Evolutionary conservation across 768 basidiomycete genomes (phyloP), one percentile per base, ranked within the genome.

Genomic region (Rubroboletus pulcherrimus): DNA sequence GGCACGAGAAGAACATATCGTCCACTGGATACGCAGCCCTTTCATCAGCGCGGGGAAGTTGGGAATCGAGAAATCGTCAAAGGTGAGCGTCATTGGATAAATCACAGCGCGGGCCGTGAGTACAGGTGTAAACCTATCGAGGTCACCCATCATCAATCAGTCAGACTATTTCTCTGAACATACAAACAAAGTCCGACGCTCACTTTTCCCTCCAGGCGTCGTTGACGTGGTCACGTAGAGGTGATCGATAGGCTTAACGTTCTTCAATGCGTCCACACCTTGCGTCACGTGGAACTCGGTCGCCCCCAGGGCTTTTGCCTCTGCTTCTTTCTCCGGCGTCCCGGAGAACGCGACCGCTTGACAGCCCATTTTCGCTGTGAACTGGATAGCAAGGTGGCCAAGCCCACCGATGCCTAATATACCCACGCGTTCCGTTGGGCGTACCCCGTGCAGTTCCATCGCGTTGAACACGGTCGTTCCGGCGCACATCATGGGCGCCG

Each of bases 401-500:
- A 73, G 62, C 9, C 69, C 67, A 11, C 72, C 68, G 31, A 71
- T 31, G 6, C 66, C 67, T 4, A 68, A 37, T 17, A 70, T 55
- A 5, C 64, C 66, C 5, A 70, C 68, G 0, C 66, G 57, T 14
- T 68, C 66, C 6, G 68, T 66, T 5, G 65, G 51, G 14, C 61
- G 66, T 17, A 69, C 54, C 17, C 31, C n/a, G 15, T 65, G 50
- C 48, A 62, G 43, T 35, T 66, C 58, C 58, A 64, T 52, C 12
- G 57, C 58, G 30, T 61, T 60, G 56, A 63, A 65, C 41, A 65
- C 67, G 12, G 69, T 61, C 19, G 57, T 49, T 9, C 70, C 63
- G 17, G 63, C 66, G 54, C 66, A 73, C 63, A 72, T 67, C 35
- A 71, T 45, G 0, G 66, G 68, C 1, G 63, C 66, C 2, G 69